Conservation (phyloP, 2,329 filamentous ascomycete genomes). For the Arachnomyces sp. region DNA sequence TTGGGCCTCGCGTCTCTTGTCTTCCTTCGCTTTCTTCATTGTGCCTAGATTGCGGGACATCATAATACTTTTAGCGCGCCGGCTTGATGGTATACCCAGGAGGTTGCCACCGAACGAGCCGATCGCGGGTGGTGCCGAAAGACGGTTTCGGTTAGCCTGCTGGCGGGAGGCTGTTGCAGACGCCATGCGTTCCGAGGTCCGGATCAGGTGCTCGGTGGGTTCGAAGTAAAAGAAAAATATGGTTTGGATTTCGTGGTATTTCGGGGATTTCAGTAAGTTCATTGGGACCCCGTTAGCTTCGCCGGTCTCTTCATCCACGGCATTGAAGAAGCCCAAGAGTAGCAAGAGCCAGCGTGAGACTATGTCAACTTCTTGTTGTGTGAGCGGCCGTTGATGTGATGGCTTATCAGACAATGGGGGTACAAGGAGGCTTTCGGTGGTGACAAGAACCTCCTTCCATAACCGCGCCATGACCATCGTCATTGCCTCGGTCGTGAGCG, state of each 20-base stretch:
- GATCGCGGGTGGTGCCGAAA: constrained; percentile 55
- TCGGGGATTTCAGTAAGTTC: constrained; percentile 89
- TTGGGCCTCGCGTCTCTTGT: constrained; percentile 89
- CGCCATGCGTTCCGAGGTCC: constrained; percentile 94
- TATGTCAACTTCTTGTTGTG: constrained; percentile 81
- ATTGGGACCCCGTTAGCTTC: constrained; percentile 81
- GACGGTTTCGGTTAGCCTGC: constrained; percentile 57
- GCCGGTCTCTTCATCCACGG: constrained; percentile 71
- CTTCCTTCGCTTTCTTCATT: constrained; percentile 91
- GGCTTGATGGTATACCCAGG: constrained; percentile 39
- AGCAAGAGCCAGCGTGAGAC: constrained; percentile 91
- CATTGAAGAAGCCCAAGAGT: constrained; percentile 91
- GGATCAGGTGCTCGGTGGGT: constrained; percentile 78
- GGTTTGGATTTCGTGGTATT: constrained; percentile 94
- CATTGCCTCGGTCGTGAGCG: constrained; percentile 92
- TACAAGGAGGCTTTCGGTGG: constrained; percentile 81
- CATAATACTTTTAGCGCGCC: constrained; percentile 67
- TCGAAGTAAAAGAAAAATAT: constrained; percentile 99
- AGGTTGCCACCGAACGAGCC: constrained; percentile 43
- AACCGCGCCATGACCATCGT: constrained; percentile 94
- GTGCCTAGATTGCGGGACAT: constrained; percentile 88
- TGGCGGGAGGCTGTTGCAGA: constrained; percentile 73
- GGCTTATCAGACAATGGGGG: constrained; percentile 93
- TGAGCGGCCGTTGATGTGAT: constrained; percentile 73
- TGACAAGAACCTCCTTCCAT: constrained; percentile 95